Evolutionary conservation across 768 basidiomycete species (phyloP), one percentile per base, ranked within the genome.

Genomic region (Serendipita vermifera): DNA sequence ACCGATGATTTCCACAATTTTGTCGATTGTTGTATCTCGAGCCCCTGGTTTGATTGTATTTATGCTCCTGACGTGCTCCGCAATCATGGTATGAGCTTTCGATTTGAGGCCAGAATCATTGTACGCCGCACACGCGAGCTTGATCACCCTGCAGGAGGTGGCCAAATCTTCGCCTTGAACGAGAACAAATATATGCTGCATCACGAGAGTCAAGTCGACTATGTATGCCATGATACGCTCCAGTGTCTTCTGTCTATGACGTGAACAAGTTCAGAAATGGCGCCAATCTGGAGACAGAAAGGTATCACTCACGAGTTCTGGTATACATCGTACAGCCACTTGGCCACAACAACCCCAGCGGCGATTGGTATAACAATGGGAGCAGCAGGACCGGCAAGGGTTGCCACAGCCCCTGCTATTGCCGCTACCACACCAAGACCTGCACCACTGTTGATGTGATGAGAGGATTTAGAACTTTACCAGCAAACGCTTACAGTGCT

Each of bases 221-320:
- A 66, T 66, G 46, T 66, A 66, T 22, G 57, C 56, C 58, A 66
- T 66, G 13, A 66, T 56, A 38, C 57, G 59, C 15, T 57, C 62
- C 13, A 61, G 55, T 14, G 58, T 58, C 9, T 22, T 3, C 5
- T 40, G 38, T 11, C 59, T 55, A 17, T 54, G 29, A 17, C 27
- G 14, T 13, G n/a, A 13, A 17, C 13, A 3, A 51, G 3, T 26
- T 20, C n/a, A n/a, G n/a, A n/a, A n/a, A n/a, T n/a, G n/a, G n/a
- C n/a, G n/a, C n/a, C n/a, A n/a, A n/a, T n/a, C n/a, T n/a, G n/a
- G n/a, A n/a, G n/a, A 38, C 17, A 38, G 11, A 11, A 38, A 17
- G 36, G 11, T n/a, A 38, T 38, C 17, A 41, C 39, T 41, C 39
- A 41, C 39, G 39, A 41, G 26, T 17, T 26, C 6, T 41, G 17